A percentile compares a stretch with the other conserved stretches of the same genome.
phyloP scores from a whole-genome alignment of 305 asterid species.

The Fraxinus baroniana region DNA sequence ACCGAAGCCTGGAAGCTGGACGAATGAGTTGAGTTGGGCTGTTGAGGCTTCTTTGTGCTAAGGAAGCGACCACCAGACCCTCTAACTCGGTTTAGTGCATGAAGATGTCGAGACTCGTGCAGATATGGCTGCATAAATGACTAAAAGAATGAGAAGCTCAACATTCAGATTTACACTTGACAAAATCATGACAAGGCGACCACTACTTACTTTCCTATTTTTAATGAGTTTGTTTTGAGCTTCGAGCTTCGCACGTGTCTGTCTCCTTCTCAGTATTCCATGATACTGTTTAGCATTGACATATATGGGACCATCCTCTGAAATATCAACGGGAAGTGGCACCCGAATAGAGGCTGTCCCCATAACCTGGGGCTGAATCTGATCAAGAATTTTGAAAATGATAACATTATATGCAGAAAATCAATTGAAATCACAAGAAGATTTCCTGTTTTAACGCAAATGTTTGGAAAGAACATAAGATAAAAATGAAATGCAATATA shows the following conservation, averaged over 20 bases:
- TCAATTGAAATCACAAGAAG: neutral
- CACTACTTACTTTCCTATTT: slow-evolving; percentile 55
- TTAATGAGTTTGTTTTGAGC: slow-evolving; percentile 80
- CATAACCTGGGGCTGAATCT: slow-evolving; percentile 56
- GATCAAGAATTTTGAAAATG: slow-evolving; percentile 12
- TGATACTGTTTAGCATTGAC: slow-evolving; percentile 82
- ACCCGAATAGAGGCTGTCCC: slow-evolving; percentile 55
- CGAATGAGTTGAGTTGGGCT: slow-evolving; percentile 32
- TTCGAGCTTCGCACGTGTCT: slow-evolving; percentile 77
- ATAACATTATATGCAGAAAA: neutral
- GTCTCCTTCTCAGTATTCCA: slow-evolving; percentile 76
- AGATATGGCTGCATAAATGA: slow-evolving; percentile 65
- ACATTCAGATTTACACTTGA: neutral
- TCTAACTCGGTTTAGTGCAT: slow-evolving; percentile 81
- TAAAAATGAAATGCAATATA: neutral
- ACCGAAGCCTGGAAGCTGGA: slow-evolving; percentile 24
- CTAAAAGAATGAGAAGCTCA: neutral
- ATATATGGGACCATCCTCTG: slow-evolving; percentile 79
- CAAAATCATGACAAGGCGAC: neutral
- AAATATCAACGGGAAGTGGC: slow-evolving; percentile 57
- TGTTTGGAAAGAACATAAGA: neutral
- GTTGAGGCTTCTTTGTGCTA: slow-evolving; percentile 65
- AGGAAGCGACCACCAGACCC: slow-evolving; percentile 94
- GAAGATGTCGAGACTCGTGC: slow-evolving; percentile 94
- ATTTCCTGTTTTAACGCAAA: neutral